Conservation (phyloP, 345 rosid genomes). For the Alliaria petiolata region DNA sequence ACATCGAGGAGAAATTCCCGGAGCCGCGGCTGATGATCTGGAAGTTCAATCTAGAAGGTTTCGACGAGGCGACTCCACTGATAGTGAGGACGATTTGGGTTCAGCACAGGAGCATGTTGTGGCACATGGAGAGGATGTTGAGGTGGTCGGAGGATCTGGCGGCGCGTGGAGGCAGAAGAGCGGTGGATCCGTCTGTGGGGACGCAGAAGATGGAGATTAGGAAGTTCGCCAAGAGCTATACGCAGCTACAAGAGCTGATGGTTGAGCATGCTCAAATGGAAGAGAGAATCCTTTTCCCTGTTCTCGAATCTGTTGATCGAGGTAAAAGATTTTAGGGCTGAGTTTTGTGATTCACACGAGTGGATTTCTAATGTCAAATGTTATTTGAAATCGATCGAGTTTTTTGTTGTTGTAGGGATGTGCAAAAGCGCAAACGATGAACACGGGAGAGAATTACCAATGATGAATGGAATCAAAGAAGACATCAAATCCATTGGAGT, state of each 20-base stretch:
- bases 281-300: conserved; percentile 62
- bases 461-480: conserved; percentile 73
- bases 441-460: conserved; percentile 68
- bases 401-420: conserved; percentile 37
- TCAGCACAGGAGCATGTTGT: conserved; percentile 55
- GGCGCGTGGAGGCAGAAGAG: conserved; percentile 50
- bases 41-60: conserved; percentile 25
- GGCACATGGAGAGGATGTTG: conserved; percentile 63
- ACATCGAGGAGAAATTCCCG: conserved; percentile 52
- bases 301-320: conserved; percentile 60
- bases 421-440: conserved; percentile 60
- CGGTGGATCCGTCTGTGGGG: conserved; percentile 58
- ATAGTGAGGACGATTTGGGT: conserved; percentile 41
- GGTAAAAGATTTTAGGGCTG: conserved; percentile 28
- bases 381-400: neutral
- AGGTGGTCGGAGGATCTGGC: conserved; percentile 68
- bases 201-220: conserved; percentile 63
- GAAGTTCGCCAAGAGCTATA: conserved; percentile 52
- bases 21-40: conserved; percentile 39
- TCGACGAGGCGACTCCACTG: conserved; percentile 42
- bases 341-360: neutral
- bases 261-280: conserved; percentile 82
- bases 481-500: conserved; percentile 63
- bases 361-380: neutral
- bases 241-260: conserved; percentile 58